These are phyloP conservation scores for Boletus rubropictus DNA, from an alignment of 768 basidiomycete genomes.

Conservation along the genomic window DNA sequence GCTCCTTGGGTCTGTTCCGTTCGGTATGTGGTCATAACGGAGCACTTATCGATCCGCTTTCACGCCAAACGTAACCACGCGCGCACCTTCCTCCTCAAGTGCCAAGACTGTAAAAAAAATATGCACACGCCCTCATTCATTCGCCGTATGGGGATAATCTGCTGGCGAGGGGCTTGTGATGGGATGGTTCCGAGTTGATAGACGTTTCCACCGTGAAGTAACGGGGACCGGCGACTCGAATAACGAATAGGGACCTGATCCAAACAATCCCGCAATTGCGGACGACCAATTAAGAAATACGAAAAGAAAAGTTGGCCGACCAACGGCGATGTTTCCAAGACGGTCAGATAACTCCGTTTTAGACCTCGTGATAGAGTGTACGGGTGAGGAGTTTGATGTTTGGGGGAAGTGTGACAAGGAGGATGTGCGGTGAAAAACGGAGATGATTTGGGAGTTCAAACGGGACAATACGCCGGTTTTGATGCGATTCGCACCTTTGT, in stretches of 20 bases:
- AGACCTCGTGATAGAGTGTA: not conserved
- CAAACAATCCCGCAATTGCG: not conserved
- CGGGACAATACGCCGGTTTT: not conserved
- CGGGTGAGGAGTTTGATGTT: too few species aligned
- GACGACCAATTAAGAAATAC: too few species aligned
- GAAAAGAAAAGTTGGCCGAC: too few species aligned
- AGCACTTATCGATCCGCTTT: not conserved
- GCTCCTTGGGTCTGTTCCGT: not conserved
- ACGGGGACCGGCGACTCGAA: not conserved
- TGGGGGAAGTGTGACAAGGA: too few species aligned
- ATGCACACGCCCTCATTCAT: slow-evolving; percentile 1
- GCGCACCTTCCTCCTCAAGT: not conserved
- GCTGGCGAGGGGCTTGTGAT: not conserved
- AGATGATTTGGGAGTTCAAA: not conserved
- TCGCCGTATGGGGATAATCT: slow-evolving; percentile 1
- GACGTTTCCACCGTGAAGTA: not conserved
- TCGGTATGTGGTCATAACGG: not conserved
- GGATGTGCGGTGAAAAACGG: not conserved
- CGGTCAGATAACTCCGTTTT: not conserved
- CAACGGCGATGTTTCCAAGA: not conserved
- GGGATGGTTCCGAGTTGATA: not conserved
- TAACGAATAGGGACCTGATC: slow-evolving; percentile 3
- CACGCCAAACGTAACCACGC: not conserved
- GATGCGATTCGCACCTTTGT: slow-evolving; percentile 1
- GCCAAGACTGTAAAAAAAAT: not conserved